A percentile compares a stretch with the other conserved stretches of the same genome.
phyloP scores from a whole-genome alignment of 2,329 filamentous ascomycete genomes.

The Scopulariopsis brevicaulis region DNA sequence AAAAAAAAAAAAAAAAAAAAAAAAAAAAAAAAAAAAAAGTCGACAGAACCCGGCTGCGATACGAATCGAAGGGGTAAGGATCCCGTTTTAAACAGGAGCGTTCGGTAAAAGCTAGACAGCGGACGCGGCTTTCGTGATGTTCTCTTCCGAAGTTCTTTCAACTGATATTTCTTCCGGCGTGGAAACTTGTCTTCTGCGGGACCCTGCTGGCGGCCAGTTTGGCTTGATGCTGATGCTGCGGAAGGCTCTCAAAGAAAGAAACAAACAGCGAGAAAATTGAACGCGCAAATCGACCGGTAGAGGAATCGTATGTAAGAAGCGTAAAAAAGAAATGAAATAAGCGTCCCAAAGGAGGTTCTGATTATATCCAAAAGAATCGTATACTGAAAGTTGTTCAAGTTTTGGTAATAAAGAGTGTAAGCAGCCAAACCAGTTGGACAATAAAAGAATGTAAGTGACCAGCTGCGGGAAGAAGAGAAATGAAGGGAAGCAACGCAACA shows the following conservation, averaged over 20 bases:
- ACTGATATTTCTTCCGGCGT: not conserved
- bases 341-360: not conserved
- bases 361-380: constrained; percentile 4
- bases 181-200: not conserved
- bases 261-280: constrained; percentile 5
- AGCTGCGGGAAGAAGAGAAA: constrained; percentile 6
- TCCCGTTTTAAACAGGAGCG: constrained; percentile 1
- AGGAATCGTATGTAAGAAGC: not conserved
- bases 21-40: constrained; percentile 7
- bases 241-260: not conserved
- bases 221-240: not conserved
- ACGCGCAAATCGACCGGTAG: constrained; percentile 5
- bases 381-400: not conserved
- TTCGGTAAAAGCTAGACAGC: constrained; percentile 5
- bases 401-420: constrained; percentile 34
- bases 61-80: constrained; percentile 6
- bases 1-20: too few relatives aligned
- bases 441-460: constrained; percentile 26
- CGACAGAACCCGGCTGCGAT: constrained; percentile 12
- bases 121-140: not conserved
- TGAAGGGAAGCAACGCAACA: constrained; percentile 6
- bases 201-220: not conserved
- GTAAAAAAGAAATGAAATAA: constrained; percentile 7
- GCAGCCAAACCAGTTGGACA: constrained; percentile 47
- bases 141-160: not conserved